A percentile compares a stretch with the other conserved stretches of the same genome.
phyloP scores from a whole-genome alignment of 1,284 basidiomycete genomes.

The Fomitiporia mediterranea region DNA sequence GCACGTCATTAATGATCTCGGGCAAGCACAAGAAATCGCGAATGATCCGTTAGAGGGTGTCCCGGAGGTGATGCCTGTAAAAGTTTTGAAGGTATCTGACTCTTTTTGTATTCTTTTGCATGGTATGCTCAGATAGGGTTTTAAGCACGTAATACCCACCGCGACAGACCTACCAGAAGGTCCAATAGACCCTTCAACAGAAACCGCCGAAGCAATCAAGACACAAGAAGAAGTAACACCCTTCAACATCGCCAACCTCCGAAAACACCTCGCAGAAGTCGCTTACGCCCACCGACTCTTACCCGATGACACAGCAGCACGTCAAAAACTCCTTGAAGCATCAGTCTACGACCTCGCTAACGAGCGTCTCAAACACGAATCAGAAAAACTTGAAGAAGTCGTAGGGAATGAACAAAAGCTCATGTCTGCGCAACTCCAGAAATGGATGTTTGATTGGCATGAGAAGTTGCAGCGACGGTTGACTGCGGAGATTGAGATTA shows the following conservation, averaged over 20 bases:
- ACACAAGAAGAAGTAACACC: slow-evolving; percentile 55
- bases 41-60: slow-evolving; percentile 46
- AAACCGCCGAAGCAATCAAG: slow-evolving; percentile 26
- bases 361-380: slow-evolving; percentile 65
- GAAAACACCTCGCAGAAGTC: slow-evolving; percentile 61
- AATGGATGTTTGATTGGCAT: slow-evolving; percentile 90
- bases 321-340: slow-evolving; percentile 80
- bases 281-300: slow-evolving; percentile 59
- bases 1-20: slow-evolving; percentile 51
- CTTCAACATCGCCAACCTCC: slow-evolving; percentile 68
- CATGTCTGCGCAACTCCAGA: slow-evolving; percentile 54
- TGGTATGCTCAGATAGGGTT: neutral
- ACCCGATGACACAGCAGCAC: slow-evolving; percentile 60
- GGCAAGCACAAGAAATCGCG: slow-evolving; percentile 45
- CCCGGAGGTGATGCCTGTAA: slow-evolving; percentile 18
- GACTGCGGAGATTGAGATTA: slow-evolving; percentile 48
- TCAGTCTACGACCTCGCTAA: slow-evolving; percentile 83
- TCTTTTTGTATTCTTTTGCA: neutral
- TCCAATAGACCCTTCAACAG: slow-evolving; percentile 17
- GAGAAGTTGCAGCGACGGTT: slow-evolving; percentile 54
- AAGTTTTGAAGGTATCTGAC: slow-evolving; percentile 16
- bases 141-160: neutral
- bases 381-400: slow-evolving; percentile 53
- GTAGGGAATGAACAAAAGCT: slow-evolving; percentile 50
- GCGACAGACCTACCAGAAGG: slow-evolving; percentile 16